Percentiles rank a stretch among this genome's conserved stretches.
phyloP scores from a whole-genome alignment of 2,329 filamentous ascomycete species.

The Leptographium procerum region DNA sequence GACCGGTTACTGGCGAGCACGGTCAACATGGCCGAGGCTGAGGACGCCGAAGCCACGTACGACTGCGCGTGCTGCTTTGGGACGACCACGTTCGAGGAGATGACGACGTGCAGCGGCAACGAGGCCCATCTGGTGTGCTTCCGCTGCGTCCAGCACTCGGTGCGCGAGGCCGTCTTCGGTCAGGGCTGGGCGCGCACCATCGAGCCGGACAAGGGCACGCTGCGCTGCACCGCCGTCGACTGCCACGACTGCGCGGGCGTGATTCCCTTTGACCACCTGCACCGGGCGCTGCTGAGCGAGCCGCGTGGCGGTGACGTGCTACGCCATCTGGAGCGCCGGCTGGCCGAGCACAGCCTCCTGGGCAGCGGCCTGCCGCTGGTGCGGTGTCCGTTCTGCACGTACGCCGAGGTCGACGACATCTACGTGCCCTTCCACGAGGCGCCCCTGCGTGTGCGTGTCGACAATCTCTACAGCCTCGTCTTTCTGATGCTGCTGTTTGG shows the following conservation, averaged over 20 bases:
- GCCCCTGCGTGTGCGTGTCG: conserved; percentile 43
- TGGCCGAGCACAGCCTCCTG: conserved; percentile 64
- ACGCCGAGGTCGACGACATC: conserved; percentile 76
- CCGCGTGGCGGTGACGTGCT: conserved; percentile 61
- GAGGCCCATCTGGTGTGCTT: conserved; percentile 60
- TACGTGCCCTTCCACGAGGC: conserved; percentile 48
- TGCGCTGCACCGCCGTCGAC: conserved; percentile 73
- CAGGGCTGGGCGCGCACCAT: conserved; percentile 83
- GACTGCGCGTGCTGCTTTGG: conserved; percentile 75
- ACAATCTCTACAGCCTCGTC: conserved; percentile 34
- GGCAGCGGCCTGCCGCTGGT: conserved; percentile 65
- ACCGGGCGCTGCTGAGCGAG: conserved; percentile 58
- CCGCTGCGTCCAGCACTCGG: conserved; percentile 68
- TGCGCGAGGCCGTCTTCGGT: conserved; percentile 82
- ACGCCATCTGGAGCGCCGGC: conserved; percentile 64
- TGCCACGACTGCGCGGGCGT: conserved; percentile 61
- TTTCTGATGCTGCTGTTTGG: conserved; percentile 42
- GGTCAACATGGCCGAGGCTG: conserved; percentile 48
- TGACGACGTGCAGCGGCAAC: conserved; percentile 56
- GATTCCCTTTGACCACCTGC: conserved; percentile 58
- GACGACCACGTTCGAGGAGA: conserved; percentile 59
- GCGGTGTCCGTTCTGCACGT: conserved; percentile 81
- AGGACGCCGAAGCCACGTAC: conserved; percentile 41
- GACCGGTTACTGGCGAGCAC: conserved; percentile 42
- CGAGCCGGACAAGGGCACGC: conserved; percentile 57